Evolutionary conservation across 805 yeast genomes (phyloP).

Genomic region (Saccharomycopsis javanensis): DNA sequence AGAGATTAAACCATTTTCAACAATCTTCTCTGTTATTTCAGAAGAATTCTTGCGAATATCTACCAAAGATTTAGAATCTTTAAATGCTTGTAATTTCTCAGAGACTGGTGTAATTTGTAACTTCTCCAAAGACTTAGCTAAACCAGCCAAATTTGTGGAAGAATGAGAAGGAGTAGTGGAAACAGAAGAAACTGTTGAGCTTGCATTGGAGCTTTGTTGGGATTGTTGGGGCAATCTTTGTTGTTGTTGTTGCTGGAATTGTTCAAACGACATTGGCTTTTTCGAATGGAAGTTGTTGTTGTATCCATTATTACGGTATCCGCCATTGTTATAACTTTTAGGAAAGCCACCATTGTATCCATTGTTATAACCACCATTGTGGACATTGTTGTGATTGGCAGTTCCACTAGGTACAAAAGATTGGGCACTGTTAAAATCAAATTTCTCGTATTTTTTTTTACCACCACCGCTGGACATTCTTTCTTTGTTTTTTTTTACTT

Average conservation of each 20-base stretch:
- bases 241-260: constrained; percentile 14
- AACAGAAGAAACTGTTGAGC: constrained; percentile 6
- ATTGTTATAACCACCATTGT: no score
- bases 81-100: constrained; percentile 43
- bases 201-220: neutral
- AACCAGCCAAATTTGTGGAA: constrained; percentile 62
- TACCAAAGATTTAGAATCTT: constrained; percentile 39
- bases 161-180: constrained; percentile 37
- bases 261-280: constrained; percentile 17
- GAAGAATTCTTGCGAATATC: constrained; percentile 49
- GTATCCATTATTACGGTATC: constrained; percentile 4
- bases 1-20: constrained; percentile 34
- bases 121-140: constrained; percentile 61
- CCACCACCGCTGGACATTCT: neutral
- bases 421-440: constrained; percentile 5
- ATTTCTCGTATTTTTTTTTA: constrained; percentile 11
- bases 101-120: constrained; percentile 59
- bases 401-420: constrained; percentile 6
- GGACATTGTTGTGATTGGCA: neutral
- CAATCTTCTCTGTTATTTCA: constrained; percentile 41
- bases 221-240: neutral
- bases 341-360: neutral
- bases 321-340: neutral
- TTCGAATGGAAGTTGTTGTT: constrained; percentile 13
- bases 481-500: neutral